Evolutionary conservation across 371 early-diverging fungal species (phyloP).

Genomic region (Apophysomyces variabilis): DNA sequence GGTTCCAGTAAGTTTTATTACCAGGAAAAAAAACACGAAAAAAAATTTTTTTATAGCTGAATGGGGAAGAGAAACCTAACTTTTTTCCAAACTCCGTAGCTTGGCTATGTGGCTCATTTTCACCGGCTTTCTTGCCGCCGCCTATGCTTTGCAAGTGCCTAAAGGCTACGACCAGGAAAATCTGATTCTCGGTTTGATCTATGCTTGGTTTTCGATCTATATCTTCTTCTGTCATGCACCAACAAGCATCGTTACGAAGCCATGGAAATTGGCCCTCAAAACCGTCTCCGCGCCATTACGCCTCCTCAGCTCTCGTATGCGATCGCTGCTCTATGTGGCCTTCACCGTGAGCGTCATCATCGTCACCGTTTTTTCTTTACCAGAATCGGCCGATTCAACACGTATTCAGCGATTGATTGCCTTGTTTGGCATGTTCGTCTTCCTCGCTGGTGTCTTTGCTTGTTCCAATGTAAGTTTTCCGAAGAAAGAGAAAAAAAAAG

Average conservation of each 20-base stretch:
- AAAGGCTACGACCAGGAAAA: slow-evolving; percentile 45
- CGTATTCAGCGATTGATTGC: slow-evolving; percentile 72
- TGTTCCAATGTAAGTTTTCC: slow-evolving; percentile 55
- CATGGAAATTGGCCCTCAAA: slow-evolving; percentile 7
- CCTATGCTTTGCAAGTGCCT: slow-evolving; percentile 46
- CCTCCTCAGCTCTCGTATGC: background rate
- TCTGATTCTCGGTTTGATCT: slow-evolving; percentile 39
- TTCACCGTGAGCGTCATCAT: slow-evolving; percentile 48
- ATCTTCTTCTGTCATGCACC: slow-evolving; percentile 19
- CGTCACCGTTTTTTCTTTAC: slow-evolving; percentile 56
- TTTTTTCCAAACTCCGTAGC: slow-evolving; percentile 41
- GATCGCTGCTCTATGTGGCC: slow-evolving; percentile 14
- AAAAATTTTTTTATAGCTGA: slow-evolving; percentile 1
- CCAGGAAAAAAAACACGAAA: slow-evolving; percentile 4
- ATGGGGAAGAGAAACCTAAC: too few relatives aligned
- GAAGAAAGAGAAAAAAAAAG: background rate
- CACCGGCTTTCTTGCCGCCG: slow-evolving; percentile 44
- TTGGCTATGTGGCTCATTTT: slow-evolving; percentile 42
- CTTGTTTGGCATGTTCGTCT: slow-evolving; percentile 66
- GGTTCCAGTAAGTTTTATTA: slow-evolving; percentile 27
- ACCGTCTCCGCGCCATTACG: slow-evolving; percentile 11
- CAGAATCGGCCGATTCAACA: slow-evolving; percentile 55
- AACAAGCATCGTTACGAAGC: slow-evolving; percentile 18
- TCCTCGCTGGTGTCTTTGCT: slow-evolving; percentile 49
- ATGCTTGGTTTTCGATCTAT: slow-evolving; percentile 31